Evolutionary conservation across 2,329 filamentous ascomycete species (phyloP), one percentile per base, ranked within the genome.

Genomic region (Colletotrichum liaoningense): DNA sequence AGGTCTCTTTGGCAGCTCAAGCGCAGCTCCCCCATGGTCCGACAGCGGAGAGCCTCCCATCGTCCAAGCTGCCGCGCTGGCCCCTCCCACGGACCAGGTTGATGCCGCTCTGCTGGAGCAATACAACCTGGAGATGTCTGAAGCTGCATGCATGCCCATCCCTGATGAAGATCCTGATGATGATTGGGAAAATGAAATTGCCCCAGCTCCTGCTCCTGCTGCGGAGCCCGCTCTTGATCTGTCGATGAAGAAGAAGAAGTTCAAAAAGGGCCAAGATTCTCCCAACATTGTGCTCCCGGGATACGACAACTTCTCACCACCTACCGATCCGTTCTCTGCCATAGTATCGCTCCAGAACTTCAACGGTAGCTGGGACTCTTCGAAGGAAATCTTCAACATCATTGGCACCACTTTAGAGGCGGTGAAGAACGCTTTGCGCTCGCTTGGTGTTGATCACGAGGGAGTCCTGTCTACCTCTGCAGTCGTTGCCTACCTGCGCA

Each of bases 31-130:
- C 8, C 42, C 8, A 19, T 49, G 16, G 42, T 49, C 56, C 14
- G 56, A 4, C 4, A 28, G 28, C 19, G 30, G 14, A 6, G 19
- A 58, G 22, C 33, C 35, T n/a, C 35, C 33, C n/a, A 16, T 38
- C 33, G n/a, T 60, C 6, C 30, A 60, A 22, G 57, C 57, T 14
- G n/a, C 9, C 76, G 97, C 97, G 79, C 93, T 99, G 79, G 96
- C 95, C 78, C 97, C 97, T 79, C 95, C 97, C 75, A 96, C 97
- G 83, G 95, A 96, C 79, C 87, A 92, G 83, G 94, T 99, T 85
- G 94, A 98, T 87, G 90, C 93, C 86, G 90, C 88, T 67, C 92
- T 97, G 77, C 90, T 98, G 81, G 88, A 90, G 78, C 84, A 94
- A 87, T 97, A 97, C 90, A 88, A 93, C 85, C 88, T 93, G 85